A percentile compares a stretch with the other conserved stretches of the same genome.
These are phyloP conservation scores for Nemophila menziesii DNA, from an alignment of 257 asterid species.

Conservation along the genomic window DNA sequence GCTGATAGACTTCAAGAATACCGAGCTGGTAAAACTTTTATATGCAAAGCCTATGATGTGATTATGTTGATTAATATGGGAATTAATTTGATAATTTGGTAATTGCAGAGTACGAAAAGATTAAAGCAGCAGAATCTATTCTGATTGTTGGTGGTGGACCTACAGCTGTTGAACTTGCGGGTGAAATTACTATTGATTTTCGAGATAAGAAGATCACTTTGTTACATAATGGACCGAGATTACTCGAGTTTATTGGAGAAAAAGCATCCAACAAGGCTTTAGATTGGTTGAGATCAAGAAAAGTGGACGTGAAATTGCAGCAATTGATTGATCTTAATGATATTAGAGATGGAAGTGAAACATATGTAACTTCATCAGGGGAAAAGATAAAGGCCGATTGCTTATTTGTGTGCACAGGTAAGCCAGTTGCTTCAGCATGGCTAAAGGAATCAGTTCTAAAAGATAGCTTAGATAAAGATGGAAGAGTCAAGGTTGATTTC, in stretches of 20 bases:
- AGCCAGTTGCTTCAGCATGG: constrained; percentile 59
- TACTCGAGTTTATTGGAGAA: constrained; percentile 78
- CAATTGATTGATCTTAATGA: constrained; percentile 40
- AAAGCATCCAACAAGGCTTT: constrained; percentile 57
- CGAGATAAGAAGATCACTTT: constrained; percentile 45
- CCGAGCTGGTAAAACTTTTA: constrained; percentile 42
- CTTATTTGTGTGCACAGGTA: constrained; percentile 63
- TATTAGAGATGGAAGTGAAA: constrained; percentile 25
- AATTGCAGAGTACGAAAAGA: constrained; percentile 45
- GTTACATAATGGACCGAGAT: constrained; percentile 56
- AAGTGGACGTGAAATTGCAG: constrained; percentile 53
- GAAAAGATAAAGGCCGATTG: constrained; percentile 53
- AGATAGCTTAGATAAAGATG: constrained; percentile 33
- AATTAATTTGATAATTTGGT: neutral
- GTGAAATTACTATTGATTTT: constrained; percentile 69
- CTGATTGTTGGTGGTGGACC: constrained; percentile 80
- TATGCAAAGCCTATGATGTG: neutral
- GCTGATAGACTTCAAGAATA: constrained; percentile 40
- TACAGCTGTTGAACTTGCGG: constrained; percentile 78
- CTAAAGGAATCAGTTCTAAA: constrained; percentile 38
- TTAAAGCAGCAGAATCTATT: constrained; percentile 41
- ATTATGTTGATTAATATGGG: neutral
- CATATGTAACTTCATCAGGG: constrained; percentile 48
- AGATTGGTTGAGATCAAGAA: constrained; percentile 53
- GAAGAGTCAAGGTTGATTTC: constrained; percentile 71